phyloP scores from a whole-genome alignment of 169 alveolate genomes.

The Plasmodium billcollinsi region DNA sequence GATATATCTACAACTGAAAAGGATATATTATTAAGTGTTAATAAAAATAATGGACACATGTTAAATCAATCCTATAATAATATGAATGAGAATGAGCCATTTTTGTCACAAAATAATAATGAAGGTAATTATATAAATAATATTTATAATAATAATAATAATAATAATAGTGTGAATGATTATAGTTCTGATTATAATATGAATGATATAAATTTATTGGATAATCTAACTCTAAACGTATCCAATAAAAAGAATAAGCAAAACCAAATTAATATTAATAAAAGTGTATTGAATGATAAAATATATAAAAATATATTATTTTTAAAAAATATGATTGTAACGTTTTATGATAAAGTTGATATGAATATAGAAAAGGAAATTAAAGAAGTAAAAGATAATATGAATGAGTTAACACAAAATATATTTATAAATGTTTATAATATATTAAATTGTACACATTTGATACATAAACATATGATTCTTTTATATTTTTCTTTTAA shows the following conservation, averaged over 20 bases:
- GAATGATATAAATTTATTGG: slow-evolving; percentile 15
- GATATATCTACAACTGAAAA: not conserved
- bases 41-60: not conserved
- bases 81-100: not conserved
- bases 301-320: slow-evolving; percentile 6
- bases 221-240: not conserved
- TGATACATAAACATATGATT: slow-evolving; percentile 47
- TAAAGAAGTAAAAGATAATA: slow-evolving; percentile 57
- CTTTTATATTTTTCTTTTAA: slow-evolving; percentile 49
- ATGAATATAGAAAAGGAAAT: slow-evolving; percentile 32
- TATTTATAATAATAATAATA: not conserved
- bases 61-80: not conserved
- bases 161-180: not conserved
- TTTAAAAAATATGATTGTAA: slow-evolving; percentile 46
- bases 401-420: slow-evolving; percentile 36
- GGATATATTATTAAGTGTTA: not conserved
- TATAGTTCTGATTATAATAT: not conserved
- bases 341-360: slow-evolving; percentile 63
- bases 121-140: not conserved
- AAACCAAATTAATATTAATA: not conserved
- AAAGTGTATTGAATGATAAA: slow-evolving; percentile 25
- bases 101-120: not conserved
- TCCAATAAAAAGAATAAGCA: not conserved
- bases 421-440: slow-evolving; percentile 53
- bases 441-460: slow-evolving; percentile 9